Base-by-base conservation (phyloP, 768 basidiomycete genomes). In the Russula dissimulans region DNA sequence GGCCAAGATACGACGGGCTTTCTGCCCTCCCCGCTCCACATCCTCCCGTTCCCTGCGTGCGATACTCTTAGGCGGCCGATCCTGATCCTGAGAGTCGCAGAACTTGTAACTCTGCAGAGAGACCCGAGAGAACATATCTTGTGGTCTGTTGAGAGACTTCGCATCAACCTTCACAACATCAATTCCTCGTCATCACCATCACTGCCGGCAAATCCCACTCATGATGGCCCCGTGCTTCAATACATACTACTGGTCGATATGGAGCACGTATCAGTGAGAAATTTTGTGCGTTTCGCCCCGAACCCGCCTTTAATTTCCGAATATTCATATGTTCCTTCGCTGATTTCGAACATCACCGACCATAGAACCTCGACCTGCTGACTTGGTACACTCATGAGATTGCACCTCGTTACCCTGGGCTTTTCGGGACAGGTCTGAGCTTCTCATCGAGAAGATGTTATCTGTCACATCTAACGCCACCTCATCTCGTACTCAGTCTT, bases 1-100 rank as follows among this genome's bases (percentile, higher is more conserved):
- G 29, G 29, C 22, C 56, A 48, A 44, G 51, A 62, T 44, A 57
- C 49, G 31, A 50, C 22, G 12, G 52, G 56, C 12, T 52, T 54
- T 26, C 44, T 62, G 45, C 56, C 52, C 69, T 57, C 68, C 65
- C 53, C 62, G 64, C 60, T 66, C 60, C 57, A 67, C 74, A 49
- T 67, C 57, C 78, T 89, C 54, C 86, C 87, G 5, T 66, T 71
- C 46, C 69, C 73, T 32, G 73, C 78, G 57, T 73, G 71, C 42
- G 88, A 89, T 70, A 81, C 82, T 10, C 78, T 85, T 60, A 81
- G 83, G 42, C 79, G 84, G 39, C 88, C 88, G 3, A 77, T 89
- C 26, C 69, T 89, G 57, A 69, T 87, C 31, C 66, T 89, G 61
- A 75, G 76, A 64, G 72, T 79, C 5, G 69, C 75, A 1, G 70